A percentile compares a stretch with the other conserved stretches of the same genome.
phyloP scores from a whole-genome alignment of 1,284 basidiomycete species.

The Marasmius tenuissimus region DNA sequence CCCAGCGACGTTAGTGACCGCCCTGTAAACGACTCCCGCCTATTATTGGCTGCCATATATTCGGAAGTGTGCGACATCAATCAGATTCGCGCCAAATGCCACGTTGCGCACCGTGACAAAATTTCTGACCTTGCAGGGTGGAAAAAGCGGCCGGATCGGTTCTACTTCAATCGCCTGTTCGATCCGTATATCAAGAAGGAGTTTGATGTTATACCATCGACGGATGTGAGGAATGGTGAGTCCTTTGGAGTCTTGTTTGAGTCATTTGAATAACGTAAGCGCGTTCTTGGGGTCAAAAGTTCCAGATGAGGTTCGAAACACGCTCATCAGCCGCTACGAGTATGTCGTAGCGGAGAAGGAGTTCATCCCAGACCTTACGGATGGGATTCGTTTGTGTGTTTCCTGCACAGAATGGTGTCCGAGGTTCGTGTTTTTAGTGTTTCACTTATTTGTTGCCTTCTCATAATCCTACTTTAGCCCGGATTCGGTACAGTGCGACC shows the following conservation, averaged over 20 bases:
- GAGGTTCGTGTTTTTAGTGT: conserved; percentile 52
- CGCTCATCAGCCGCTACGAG: conserved; percentile 83
- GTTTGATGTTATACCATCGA: conserved; percentile 92
- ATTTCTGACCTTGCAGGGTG: conserved; percentile 92
- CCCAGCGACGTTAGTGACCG: conserved; percentile 87
- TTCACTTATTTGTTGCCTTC: background rate
- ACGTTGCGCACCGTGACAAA: conserved; percentile 92
- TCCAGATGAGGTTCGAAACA: conserved; percentile 75
- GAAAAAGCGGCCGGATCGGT: conserved; percentile 93
- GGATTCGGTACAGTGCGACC: conserved; percentile 92
- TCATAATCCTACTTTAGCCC: conserved; percentile 46
- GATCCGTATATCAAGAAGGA: conserved; percentile 98
- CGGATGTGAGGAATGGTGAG: conserved; percentile 87
- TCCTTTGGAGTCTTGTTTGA: conserved; percentile 24
- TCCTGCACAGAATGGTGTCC: conserved; percentile 89
- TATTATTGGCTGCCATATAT: conserved; percentile 92
- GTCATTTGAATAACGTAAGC: conserved; percentile 11
- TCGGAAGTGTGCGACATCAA: conserved; percentile 92
- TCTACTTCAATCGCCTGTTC: conserved; percentile 92
- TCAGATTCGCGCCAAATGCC: conserved; percentile 89
- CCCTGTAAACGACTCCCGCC: conserved; percentile 82
- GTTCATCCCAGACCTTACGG: conserved; percentile 88
- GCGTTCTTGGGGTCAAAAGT: conserved; percentile 44
- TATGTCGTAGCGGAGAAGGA: conserved; percentile 95
- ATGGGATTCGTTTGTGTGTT: conserved; percentile 82